These are phyloP conservation scores for Lodderomyces margitis DNA, from an alignment of 1,139 yeast species.

Conservation along the genomic window DNA sequence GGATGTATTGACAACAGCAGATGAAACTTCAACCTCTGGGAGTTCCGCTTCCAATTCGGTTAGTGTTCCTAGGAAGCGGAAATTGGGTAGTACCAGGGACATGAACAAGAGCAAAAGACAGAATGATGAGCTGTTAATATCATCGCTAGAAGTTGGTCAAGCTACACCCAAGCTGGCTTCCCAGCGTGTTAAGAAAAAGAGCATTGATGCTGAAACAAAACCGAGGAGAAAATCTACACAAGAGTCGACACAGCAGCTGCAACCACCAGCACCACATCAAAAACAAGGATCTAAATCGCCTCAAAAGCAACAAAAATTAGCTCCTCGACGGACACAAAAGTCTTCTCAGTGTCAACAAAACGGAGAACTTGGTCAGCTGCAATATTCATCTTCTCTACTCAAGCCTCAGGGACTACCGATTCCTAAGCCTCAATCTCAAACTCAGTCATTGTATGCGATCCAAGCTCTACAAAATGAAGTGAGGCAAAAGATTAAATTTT, in stretches of 20 bases:
- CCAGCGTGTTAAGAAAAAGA: not conserved
- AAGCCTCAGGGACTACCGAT: conserved; percentile 2
- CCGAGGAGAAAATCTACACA: not conserved
- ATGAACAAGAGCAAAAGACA: conserved; percentile 2
- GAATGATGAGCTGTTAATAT: not conserved
- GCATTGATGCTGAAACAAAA: not conserved
- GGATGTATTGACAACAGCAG: not conserved
- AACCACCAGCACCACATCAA: conserved; percentile 2
- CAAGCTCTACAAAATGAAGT: conserved; percentile 20
- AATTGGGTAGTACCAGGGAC: not conserved
- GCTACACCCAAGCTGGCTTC: not conserved
- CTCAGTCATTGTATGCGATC: conserved; percentile 5
- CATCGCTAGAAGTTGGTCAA: conserved; percentile 2
- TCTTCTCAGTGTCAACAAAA: not conserved
- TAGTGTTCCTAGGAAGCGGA: conserved; percentile 2
- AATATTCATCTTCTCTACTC: not conserved
- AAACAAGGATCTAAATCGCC: not conserved
- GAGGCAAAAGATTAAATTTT: conserved; percentile 17
- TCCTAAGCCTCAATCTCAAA: not conserved
- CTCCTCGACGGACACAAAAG: too few species aligned
- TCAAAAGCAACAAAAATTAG: not conserved
- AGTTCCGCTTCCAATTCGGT: not conserved
- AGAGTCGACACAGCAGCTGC: conserved; percentile 2
- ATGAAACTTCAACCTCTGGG: not conserved
- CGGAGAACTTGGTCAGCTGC: not conserved